These are phyloP conservation scores for Panus rudis DNA, from an alignment of 768 basidiomycete genomes.

Conservation along the genomic window DNA sequence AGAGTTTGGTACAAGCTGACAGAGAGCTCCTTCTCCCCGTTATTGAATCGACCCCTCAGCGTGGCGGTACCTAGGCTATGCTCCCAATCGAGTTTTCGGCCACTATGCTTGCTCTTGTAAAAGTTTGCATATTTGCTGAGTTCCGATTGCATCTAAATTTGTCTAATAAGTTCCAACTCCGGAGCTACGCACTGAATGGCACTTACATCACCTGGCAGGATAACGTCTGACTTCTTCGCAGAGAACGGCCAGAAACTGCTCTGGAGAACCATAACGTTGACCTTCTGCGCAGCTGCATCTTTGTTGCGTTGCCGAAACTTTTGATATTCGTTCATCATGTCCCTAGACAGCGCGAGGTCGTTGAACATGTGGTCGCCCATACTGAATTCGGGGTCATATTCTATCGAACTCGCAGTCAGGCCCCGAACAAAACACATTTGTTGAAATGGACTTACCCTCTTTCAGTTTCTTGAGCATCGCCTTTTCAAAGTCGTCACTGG, in stretches of 20 bases:
- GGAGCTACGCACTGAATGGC: not conserved
- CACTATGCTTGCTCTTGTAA: constrained; percentile 75
- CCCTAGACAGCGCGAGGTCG: constrained; percentile 72
- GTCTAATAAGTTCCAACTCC: constrained; percentile 1
- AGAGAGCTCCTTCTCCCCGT: constrained; percentile 75
- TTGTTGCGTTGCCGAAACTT: constrained; percentile 29
- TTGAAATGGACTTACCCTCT: constrained; percentile 46
- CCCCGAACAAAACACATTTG: not conserved
- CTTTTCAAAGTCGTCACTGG: constrained; percentile 82
- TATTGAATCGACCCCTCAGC: constrained; percentile 60
- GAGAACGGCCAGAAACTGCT: constrained; percentile 85
- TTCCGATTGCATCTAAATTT: constrained; percentile 62
- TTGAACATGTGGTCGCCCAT: constrained; percentile 96
- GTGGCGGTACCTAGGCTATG: constrained; percentile 81
- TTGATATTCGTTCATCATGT: constrained; percentile 63
- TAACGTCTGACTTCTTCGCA: constrained; percentile 40
- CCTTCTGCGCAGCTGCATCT: constrained; percentile 32
- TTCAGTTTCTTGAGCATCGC: constrained; percentile 80
- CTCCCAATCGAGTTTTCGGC: constrained; percentile 76
- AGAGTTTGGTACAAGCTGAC: constrained; percentile 88
- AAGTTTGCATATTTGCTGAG: constrained; percentile 56
- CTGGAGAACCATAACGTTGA: constrained; percentile 80
- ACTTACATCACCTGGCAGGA: constrained; percentile 48
- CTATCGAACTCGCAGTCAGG: constrained; percentile 37
- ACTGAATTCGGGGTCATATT: constrained; percentile 92